Evolutionary conservation across 2,329 filamentous ascomycete species (phyloP).

Genomic region (Phaeosphaeriaceae sp.): DNA sequence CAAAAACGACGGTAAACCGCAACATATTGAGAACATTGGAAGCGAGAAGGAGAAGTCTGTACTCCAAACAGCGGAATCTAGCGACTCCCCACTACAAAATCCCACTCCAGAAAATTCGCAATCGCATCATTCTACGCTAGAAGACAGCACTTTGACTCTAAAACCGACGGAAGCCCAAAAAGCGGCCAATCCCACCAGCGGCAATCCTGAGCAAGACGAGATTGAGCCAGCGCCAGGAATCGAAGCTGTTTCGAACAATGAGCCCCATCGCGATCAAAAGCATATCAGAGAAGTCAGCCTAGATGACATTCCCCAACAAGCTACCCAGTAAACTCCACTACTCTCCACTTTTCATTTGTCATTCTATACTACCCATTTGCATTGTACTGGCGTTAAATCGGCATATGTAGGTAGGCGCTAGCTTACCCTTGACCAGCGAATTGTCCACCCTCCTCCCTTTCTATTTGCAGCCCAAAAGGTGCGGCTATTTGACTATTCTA

Average conservation of each 20-base stretch:
- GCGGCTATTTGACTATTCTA: no score
- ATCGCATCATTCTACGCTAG: slow-evolving; percentile 9
- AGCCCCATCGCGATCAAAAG: slow-evolving; percentile 39
- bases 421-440: no score
- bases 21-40: slow-evolving; percentile 49
- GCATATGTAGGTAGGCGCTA: no score
- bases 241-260: slow-evolving; percentile 24
- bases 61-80: neutral
- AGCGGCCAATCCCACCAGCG: neutral
- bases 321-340: slow-evolving; percentile 32
- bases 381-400: no score
- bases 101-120: neutral
- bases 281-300: slow-evolving; percentile 42
- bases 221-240: slow-evolving; percentile 35
- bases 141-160: slow-evolving; percentile 37
- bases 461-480: no score
- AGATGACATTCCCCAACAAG: slow-evolving; percentile 32
- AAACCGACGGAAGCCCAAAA: slow-evolving; percentile 23
- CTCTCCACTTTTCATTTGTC: no score
- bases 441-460: no score
- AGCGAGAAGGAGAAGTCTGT: slow-evolving; percentile 6
- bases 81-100: no score
- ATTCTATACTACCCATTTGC: no score
- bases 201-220: slow-evolving; percentile 27
- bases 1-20: slow-evolving; percentile 51